A percentile compares a stretch with the other conserved stretches of the same genome.
These are phyloP conservation scores for Lichtheimia ramosa DNA, from an alignment of 371 early-diverging fungal species.

Conservation along the genomic window DNA sequence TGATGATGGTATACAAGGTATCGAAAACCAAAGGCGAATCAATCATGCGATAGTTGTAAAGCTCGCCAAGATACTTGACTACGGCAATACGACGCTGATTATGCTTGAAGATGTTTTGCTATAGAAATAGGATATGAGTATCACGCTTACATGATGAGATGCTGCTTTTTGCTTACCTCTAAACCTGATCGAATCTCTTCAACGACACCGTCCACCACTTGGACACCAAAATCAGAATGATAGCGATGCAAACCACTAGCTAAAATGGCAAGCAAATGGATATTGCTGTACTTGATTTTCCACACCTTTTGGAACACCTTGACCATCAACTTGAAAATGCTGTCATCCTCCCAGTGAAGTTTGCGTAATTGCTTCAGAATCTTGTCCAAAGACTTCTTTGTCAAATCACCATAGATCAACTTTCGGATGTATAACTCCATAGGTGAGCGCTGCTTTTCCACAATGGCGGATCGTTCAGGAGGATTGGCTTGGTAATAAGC, in stretches of 20 bases:
- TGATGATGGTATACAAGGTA: constrained; percentile 79
- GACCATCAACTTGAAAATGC: constrained; percentile 37
- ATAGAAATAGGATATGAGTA: background rate
- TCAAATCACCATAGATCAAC: constrained; percentile 80
- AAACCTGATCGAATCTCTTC: constrained; percentile 90
- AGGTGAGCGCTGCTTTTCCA: constrained; percentile 66
- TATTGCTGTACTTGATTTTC: constrained; percentile 89
- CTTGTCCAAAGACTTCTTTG: constrained; percentile 63
- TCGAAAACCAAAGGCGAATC: constrained; percentile 81
- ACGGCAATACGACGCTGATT: constrained; percentile 88
- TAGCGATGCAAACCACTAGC: constrained; percentile 75
- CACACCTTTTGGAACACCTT: constrained; percentile 84
- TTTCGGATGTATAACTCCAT: constrained; percentile 87
- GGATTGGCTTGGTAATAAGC: constrained; percentile 92
- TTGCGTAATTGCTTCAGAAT: constrained; percentile 80
- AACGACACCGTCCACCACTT: constrained; percentile 81
- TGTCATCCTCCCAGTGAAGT: constrained; percentile 81
- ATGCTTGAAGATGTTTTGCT: constrained; percentile 82
- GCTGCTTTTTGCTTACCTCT: constrained; percentile 54
- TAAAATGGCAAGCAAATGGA: constrained; percentile 81
- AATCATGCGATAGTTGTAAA: constrained; percentile 88
- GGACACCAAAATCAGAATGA: constrained; percentile 86
- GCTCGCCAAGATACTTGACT: constrained; percentile 86
- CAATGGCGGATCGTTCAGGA: constrained; percentile 62
- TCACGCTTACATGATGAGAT: background rate